A percentile compares a stretch with the other conserved stretches of the same genome.
Evolutionary conservation across 2,329 filamentous ascomycete species (phyloP).

Genomic region (Cordyceps farinosa): DNA sequence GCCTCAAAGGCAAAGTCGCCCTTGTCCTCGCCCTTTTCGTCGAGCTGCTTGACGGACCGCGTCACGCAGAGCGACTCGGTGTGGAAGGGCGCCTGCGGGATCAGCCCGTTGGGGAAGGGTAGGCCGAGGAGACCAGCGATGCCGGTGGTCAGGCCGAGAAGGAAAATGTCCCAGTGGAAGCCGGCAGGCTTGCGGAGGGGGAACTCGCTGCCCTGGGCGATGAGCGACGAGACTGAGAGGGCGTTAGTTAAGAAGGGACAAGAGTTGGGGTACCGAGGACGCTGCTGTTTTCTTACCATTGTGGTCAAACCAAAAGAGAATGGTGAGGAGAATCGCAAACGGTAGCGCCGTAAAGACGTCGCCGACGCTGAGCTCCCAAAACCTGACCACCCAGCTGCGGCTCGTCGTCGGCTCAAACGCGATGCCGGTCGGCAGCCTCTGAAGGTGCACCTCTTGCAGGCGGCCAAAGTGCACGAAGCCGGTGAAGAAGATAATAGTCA

Average conservation of each 20-base stretch:
- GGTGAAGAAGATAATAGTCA: conserved; percentile 83
- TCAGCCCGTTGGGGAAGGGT: conserved; percentile 78
- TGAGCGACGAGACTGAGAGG: conserved; percentile 68
- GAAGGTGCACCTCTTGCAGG: conserved; percentile 67
- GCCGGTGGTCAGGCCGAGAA: conserved; percentile 74
- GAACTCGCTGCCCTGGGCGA: conserved; percentile 79
- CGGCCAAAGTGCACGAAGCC: conserved; percentile 84
- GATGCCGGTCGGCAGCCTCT: conserved; percentile 69
- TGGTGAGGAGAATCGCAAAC: conserved; percentile 77
- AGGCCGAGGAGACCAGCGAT: conserved; percentile 72
- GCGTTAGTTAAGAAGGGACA: neutral
- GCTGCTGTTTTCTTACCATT: conserved; percentile 54
- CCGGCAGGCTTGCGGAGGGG: conserved; percentile 76
- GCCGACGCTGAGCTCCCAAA: conserved; percentile 70
- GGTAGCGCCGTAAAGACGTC: conserved; percentile 84
- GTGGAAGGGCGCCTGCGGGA: conserved; percentile 80
- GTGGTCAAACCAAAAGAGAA: conserved; percentile 87
- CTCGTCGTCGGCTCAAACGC: conserved; percentile 76
- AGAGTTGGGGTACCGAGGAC: neutral
- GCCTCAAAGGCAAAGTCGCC: conserved; percentile 51
- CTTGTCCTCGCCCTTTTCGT: conserved; percentile 53
- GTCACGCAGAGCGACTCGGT: conserved; percentile 76
- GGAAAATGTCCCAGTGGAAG: conserved; percentile 82
- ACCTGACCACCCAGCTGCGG: conserved; percentile 72
- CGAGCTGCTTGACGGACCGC: conserved; percentile 45